Evolutionary conservation across 2,329 filamentous ascomycete genomes (phyloP), one percentile per base, ranked within the genome.

Genomic region (Stachybotrys elegans): DNA sequence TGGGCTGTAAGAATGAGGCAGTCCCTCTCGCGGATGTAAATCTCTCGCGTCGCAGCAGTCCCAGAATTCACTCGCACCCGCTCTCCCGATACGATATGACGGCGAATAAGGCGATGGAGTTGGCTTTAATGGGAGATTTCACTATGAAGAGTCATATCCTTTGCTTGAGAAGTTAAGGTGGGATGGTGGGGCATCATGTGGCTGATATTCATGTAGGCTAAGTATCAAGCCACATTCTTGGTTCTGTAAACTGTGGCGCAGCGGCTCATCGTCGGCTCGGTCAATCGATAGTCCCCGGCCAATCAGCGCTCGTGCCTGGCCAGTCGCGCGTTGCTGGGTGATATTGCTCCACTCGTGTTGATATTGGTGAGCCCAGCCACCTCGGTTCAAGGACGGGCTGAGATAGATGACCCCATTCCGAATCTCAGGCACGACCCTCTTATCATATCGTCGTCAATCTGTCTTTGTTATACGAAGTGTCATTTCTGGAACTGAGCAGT

Each of bases 301-400:
- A 51, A 48, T 48, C 20, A 46, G 46, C 53, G 54, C 8, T 34
- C 31, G 19, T 14, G 25, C 25, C 9, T 16, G 14, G 31, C 31
- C 14, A 34, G 9, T 16, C 31, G 31, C 48, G 49, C n/a, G 55
- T 58, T 58, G 53, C 56, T 55, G 49, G 56, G 55, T 49, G 48
- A 44, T 46, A 51, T 54, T 55, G 45, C 38, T 57, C 51, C 58
- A 53, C 56, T 58, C 56, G 16, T 35, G 29, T 58, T 57, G 54
- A 55, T 47, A 48, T 50, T 48, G 44, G 48, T 46, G 49, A 56
- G 50, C 54, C 57, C 57, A 60, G 56, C 57, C 57, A 59, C 57
- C 55, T 50, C 52, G 53, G 44, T 48, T 50, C 22, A 46, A 46
- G 34, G 43, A 45, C 51, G 51, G 56, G 50, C 49, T 45, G 49